Conservation (phyloP, 805 yeast genomes). For the Saccharomycopsis javanensis region DNA sequence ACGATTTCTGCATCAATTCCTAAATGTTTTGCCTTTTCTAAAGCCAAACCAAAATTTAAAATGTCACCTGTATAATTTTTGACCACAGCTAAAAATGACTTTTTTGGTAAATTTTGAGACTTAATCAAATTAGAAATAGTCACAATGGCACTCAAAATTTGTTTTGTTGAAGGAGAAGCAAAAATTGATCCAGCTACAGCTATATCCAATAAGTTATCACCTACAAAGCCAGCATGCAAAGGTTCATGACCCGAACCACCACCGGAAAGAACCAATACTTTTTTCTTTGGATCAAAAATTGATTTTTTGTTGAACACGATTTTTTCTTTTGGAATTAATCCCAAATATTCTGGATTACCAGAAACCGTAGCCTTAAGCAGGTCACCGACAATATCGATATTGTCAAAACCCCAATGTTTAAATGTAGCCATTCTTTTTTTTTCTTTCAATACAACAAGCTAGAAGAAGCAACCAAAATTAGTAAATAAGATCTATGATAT, state of each 20-base stretch:
- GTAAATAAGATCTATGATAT: too few relatives aligned
- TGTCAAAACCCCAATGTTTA: slow-evolving; percentile 43
- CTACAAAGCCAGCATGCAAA: slow-evolving; percentile 84
- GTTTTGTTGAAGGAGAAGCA: slow-evolving; percentile 92
- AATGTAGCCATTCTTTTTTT: neutral
- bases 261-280: slow-evolving; percentile 72
- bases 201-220: slow-evolving; percentile 69
- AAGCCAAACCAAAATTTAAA: slow-evolving; percentile 84
- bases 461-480: too few relatives aligned
- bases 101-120: slow-evolving; percentile 29
- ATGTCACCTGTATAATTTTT: slow-evolving; percentile 95
- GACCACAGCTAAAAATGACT: slow-evolving; percentile 70
- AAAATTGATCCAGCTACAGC: slow-evolving; percentile 90
- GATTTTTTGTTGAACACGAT: slow-evolving; percentile 35
- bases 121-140: slow-evolving; percentile 26
- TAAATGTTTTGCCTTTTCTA: slow-evolving; percentile 72
- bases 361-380: slow-evolving; percentile 44
- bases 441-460: too few relatives aligned
- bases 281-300: slow-evolving; percentile 26
- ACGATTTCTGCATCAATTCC: slow-evolving; percentile 67
- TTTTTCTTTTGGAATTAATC: slow-evolving; percentile 45
- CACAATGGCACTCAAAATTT: slow-evolving; percentile 57
- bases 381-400: slow-evolving; percentile 23
- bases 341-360: slow-evolving; percentile 41
- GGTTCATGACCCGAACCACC: slow-evolving; percentile 98